These are phyloP conservation scores for Tylopilus balloui DNA, from an alignment of 768 basidiomycete species.

Conservation along the genomic window DNA sequence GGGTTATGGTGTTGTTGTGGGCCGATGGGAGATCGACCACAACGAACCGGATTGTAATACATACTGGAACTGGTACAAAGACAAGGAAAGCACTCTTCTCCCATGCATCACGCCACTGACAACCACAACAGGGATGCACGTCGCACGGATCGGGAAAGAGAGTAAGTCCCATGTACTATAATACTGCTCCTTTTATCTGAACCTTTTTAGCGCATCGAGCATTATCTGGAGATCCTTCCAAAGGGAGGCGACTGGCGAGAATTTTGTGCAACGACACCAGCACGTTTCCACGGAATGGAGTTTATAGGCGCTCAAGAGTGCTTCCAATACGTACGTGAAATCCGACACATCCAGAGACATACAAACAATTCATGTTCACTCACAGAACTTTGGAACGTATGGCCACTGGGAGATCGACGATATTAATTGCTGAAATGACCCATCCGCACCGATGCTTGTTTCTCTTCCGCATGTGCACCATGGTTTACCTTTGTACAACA, in stretches of 20 bases:
- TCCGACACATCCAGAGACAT: not conserved
- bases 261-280: slow-evolving; percentile 34
- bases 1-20: slow-evolving; percentile 18
- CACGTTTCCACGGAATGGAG: slow-evolving; percentile 20
- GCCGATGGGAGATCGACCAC: slow-evolving; percentile 27
- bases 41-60: slow-evolving; percentile 27
- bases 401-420: slow-evolving; percentile 25
- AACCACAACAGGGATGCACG: slow-evolving; percentile 21
- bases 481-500: too few species aligned
- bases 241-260: slow-evolving; percentile 27
- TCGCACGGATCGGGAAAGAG: slow-evolving; percentile 23
- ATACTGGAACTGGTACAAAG: slow-evolving; percentile 24
- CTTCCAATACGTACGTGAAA: slow-evolving; percentile 14
- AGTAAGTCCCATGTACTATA: slow-evolving; percentile 7
- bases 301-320: slow-evolving; percentile 26
- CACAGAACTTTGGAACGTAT: slow-evolving; percentile 15
- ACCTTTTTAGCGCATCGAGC: slow-evolving; percentile 27
- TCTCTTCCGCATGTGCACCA: too few species aligned
- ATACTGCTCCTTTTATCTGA: not conserved
- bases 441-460: too few species aligned
- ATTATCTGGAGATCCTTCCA: slow-evolving; percentile 28
- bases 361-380: not conserved
- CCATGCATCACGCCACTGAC: not conserved
- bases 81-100: slow-evolving; percentile 22
- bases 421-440: too few species aligned